Conservation (phyloP, 192 early-diverging fungal species). For the Pilobolus umbonatus region DNA sequence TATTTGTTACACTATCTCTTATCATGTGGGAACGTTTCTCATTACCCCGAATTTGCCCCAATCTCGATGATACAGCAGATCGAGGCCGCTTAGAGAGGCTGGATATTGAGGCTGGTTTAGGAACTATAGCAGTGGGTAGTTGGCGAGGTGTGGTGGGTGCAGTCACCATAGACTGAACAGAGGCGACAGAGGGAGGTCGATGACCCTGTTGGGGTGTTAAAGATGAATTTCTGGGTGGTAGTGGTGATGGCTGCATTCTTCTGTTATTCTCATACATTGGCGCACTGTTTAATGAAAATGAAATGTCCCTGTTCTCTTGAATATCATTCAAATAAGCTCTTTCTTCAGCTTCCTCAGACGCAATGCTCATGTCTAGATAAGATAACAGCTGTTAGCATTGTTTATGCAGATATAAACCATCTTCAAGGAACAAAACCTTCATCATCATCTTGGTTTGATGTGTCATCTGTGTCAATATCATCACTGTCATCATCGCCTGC, state of each 20-base stretch:
- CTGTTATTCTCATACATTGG: no score
- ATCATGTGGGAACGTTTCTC: slow-evolving; percentile 11
- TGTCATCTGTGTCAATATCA: slow-evolving; percentile 3
- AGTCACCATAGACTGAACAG: slow-evolving; percentile 4
- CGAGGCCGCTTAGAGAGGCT: background rate
- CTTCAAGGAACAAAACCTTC: background rate
- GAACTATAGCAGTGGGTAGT: background rate
- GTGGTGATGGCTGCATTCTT: background rate
- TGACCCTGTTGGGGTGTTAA: background rate
- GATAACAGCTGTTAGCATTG: no score
- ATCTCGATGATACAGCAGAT: slow-evolving; percentile 1
- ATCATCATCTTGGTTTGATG: slow-evolving; percentile 10
- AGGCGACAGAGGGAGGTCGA: background rate
- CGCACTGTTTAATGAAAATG: background rate
- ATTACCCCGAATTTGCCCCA: slow-evolving; percentile 10
- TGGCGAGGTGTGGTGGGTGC: slow-evolving; percentile 7
- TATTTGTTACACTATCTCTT: no score
- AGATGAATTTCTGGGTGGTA: background rate
- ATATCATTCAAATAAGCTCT: slow-evolving; percentile 30
- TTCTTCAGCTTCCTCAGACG: slow-evolving; percentile 31
- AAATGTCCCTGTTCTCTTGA: slow-evolving; percentile 3
- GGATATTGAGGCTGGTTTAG: background rate
- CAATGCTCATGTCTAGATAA: background rate
- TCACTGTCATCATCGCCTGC: slow-evolving; percentile 17
- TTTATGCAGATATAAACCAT: background rate